A percentile compares a stretch with the other conserved stretches of the same genome.
These are phyloP conservation scores for Metschnikowia dekortorum DNA, from an alignment of 805 yeast genomes.

Conservation along the genomic window DNA sequence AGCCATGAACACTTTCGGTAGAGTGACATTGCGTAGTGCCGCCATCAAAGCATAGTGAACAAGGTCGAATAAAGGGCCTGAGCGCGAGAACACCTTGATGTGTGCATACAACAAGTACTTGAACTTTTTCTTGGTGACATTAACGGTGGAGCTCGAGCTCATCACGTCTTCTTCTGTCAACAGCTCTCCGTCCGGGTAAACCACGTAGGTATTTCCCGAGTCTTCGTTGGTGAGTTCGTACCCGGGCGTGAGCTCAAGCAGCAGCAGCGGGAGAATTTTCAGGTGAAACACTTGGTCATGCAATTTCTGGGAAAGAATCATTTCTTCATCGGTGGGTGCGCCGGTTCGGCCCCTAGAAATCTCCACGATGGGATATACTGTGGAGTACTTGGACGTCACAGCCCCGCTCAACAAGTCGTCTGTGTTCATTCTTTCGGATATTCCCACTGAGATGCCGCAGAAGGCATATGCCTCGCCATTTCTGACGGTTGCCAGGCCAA, in stretches of 20 bases:
- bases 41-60: conserved; percentile 64
- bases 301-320: conserved; percentile 62
- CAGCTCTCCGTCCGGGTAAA: conserved; percentile 57
- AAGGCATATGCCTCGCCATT: conserved; percentile 71
- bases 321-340: conserved; percentile 84
- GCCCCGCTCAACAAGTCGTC: conserved; percentile 24
- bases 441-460: conserved; percentile 66
- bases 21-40: conserved; percentile 54
- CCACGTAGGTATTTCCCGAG: conserved; percentile 11
- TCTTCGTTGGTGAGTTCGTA: conserved; percentile 17
- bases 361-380: conserved; percentile 70
- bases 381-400: conserved; percentile 16
- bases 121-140: conserved; percentile 20
- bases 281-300: conserved; percentile 59
- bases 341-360: conserved; percentile 71
- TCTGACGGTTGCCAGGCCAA: conserved; percentile 68
- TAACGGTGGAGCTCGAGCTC: conserved; percentile 19
- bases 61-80: conserved; percentile 78
- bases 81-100: conserved; percentile 70
- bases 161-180: conserved; percentile 22
- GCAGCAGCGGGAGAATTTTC: conserved; percentile 39
- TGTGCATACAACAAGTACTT: conserved; percentile 61
- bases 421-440: conserved; percentile 48
- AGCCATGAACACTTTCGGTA: conserved; percentile 61
- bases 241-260: conserved; percentile 15